Conservation (phyloP, 495 filamentous ascomycete genomes). For the Wilcoxina mikolae region DNA sequence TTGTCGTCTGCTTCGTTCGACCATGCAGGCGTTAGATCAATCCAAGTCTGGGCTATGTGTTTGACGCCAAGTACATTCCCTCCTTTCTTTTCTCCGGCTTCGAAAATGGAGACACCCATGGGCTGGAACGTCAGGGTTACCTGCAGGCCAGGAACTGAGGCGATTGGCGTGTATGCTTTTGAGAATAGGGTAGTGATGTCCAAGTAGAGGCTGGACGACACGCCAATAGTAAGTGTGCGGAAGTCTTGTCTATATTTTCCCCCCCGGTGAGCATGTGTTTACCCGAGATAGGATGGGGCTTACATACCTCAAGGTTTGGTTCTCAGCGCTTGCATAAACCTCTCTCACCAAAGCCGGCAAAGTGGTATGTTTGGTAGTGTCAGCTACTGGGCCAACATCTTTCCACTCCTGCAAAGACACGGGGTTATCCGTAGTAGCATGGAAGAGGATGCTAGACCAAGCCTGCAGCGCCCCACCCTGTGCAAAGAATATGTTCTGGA, state of each 20-base stretch:
- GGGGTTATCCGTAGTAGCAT: neutral
- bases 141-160: conserved; percentile 6
- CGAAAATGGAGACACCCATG: conserved; percentile 19
- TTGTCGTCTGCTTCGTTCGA: conserved; percentile 6
- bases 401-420: neutral
- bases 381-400: neutral
- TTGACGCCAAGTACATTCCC: conserved; percentile 30
- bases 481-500: neutral
- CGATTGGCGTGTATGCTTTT: conserved; percentile 2
- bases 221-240: conserved; percentile 11
- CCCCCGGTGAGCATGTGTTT: neutral
- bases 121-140: conserved; percentile 26
- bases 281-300: neutral
- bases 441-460: neutral
- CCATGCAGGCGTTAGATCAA: conserved; percentile 8
- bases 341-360: neutral
- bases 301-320: neutral
- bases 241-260: conserved; percentile 3
- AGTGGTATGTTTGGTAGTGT: neutral
- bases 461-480: neutral
- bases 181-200: conserved; percentile 12
- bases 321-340: neutral
- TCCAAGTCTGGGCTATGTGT: conserved; percentile 8
- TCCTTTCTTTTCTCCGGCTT: conserved; percentile 11
- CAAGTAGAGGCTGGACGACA: conserved; percentile 7